Conservation (phyloP, 225 moss, liverwort and hornwort genomes). For the Sphagnum tenellum region DNA sequence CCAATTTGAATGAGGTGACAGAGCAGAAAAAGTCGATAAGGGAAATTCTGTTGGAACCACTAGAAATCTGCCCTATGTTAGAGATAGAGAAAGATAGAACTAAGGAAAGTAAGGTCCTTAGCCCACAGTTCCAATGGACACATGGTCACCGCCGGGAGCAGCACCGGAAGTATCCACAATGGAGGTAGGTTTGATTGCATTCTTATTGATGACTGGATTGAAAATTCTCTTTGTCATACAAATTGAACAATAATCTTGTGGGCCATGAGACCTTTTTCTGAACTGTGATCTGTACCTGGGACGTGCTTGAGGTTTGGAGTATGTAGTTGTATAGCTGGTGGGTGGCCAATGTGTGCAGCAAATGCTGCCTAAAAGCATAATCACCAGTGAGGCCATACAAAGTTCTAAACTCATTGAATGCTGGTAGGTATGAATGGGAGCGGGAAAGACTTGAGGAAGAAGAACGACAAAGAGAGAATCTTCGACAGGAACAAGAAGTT, state of each 20-base stretch:
- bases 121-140: slow-evolving; percentile 49
- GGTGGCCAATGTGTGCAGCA: not conserved
- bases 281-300: too few species aligned
- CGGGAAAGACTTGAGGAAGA: slow-evolving; percentile 60
- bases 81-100: slow-evolving; percentile 9
- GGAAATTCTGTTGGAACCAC: slow-evolving; percentile 21
- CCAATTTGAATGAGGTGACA: slow-evolving; percentile 25
- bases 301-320: too few species aligned
- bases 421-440: slow-evolving; percentile 65
- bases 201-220: too few species aligned
- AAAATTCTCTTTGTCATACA: too few species aligned
- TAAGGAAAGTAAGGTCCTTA: slow-evolving; percentile 34
- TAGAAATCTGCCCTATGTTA: slow-evolving; percentile 33
- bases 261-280: too few species aligned
- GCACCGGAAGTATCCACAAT: slow-evolving; percentile 73
- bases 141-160: slow-evolving; percentile 76
- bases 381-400: too few species aligned
- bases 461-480: slow-evolving; percentile 45
- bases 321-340: too few species aligned
- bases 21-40: slow-evolving; percentile 30
- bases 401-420: not conserved
- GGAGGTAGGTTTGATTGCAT: slow-evolving; percentile 37
- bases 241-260: too few species aligned
- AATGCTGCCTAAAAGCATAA: too few species aligned
- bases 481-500: slow-evolving; percentile 54